Percentiles rank a stretch among this genome's conserved stretches.
These are phyloP conservation scores for Linnemannia elongata DNA, from an alignment of 192 early-diverging fungal genomes.

Conservation along the genomic window DNA sequence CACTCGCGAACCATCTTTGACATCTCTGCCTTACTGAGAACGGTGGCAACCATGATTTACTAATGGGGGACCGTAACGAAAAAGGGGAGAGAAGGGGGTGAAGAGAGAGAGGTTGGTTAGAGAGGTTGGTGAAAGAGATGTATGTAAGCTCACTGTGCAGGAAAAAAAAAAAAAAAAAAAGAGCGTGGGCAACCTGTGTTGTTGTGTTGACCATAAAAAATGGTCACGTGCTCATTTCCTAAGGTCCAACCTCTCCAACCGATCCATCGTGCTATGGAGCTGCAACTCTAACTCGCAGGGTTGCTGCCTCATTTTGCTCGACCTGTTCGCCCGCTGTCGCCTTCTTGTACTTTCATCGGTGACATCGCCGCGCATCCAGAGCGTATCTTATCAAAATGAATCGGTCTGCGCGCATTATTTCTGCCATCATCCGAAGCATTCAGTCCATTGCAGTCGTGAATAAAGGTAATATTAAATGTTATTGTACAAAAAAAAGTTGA, in stretches of 20 bases:
- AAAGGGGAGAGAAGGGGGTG: background rate
- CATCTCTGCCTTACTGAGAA: constrained; percentile 52
- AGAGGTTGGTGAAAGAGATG: background rate
- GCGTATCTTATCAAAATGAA: background rate
- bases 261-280: background rate
- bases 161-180: background rate
- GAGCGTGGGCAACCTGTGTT: background rate
- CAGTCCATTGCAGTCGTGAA: background rate
- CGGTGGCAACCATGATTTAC: constrained; percentile 41
- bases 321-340: background rate
- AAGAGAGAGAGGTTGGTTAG: background rate
- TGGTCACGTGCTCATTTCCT: background rate
- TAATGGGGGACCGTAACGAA: background rate
- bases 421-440: background rate
- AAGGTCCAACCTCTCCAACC: constrained; percentile 7
- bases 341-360: background rate
- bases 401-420: background rate
- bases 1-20: constrained; percentile 65
- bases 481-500: background rate
- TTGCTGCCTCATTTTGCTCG: background rate
- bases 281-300: background rate
- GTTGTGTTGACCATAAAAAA: background rate
- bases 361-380: background rate
- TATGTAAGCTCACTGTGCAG: background rate
- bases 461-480: background rate